Conservation (phyloP, 140 eudicot genomes). For the Senecio squalidus region DNA sequence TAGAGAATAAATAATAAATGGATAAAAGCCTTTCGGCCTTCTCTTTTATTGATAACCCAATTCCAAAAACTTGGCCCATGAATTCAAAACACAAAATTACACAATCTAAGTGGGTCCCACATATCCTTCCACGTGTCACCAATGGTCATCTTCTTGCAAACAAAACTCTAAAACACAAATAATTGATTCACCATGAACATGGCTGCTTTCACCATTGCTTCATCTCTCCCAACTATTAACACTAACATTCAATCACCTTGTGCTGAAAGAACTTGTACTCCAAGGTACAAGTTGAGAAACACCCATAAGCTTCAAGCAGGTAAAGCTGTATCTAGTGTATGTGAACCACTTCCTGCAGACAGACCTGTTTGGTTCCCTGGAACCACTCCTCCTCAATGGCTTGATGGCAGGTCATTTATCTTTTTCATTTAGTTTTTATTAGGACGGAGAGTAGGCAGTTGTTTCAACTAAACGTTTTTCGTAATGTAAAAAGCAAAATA, state of each 20-base stretch:
- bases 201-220: slow-evolving; percentile 52
- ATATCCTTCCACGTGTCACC: slow-evolving; percentile 34
- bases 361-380: slow-evolving; percentile 99
- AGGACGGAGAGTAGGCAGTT: no score
- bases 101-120: slow-evolving; percentile 15
- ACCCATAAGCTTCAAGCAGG: slow-evolving; percentile 37
- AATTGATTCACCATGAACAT: slow-evolving; percentile 3
- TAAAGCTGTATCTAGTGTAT: slow-evolving; percentile 66
- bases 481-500: no score
- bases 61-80: slow-evolving; percentile 3
- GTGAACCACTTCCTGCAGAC: slow-evolving; percentile 94
- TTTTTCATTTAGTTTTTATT: not conserved
- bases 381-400: slow-evolving; percentile 82
- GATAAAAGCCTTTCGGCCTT: not conserved
- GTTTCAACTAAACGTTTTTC: no score
- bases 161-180: slow-evolving; percentile 3
- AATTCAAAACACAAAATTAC: not conserved
- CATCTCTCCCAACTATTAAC: slow-evolving; percentile 40
- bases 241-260: not conserved
- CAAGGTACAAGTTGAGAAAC: slow-evolving; percentile 23
- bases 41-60: slow-evolving; percentile 1
- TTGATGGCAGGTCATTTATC: slow-evolving; percentile 81
- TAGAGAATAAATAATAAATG: no score
- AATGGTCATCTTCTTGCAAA: slow-evolving; percentile 13
- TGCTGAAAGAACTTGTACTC: slow-evolving; percentile 22